These are phyloP conservation scores for Saprolegnia parasitica DNA, from an alignment of 352 stramenopile species.

Conservation along the genomic window DNA sequence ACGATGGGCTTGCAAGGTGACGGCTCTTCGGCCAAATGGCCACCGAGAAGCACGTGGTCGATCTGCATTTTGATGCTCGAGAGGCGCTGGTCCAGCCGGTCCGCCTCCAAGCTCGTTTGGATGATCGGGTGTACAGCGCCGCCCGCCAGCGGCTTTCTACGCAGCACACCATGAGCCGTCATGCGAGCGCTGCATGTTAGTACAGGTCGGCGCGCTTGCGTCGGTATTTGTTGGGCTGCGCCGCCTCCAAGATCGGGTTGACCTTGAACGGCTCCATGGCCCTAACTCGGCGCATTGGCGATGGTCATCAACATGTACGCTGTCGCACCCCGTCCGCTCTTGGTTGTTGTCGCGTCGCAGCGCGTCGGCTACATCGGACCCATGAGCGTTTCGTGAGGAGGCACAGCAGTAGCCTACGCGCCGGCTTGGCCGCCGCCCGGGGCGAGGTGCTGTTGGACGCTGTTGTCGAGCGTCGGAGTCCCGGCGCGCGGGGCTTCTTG, in stretches of 20 bases:
- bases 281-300: background rate
- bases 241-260: background rate
- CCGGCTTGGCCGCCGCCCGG: background rate
- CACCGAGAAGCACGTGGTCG: slow-evolving; percentile 26
- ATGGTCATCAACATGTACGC: no score
- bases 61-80: slow-evolving; percentile 26
- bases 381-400: background rate
- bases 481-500: background rate
- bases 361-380: background rate
- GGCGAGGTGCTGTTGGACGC: background rate
- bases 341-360: background rate
- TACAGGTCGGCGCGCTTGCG: slow-evolving; percentile 20
- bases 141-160: slow-evolving; percentile 11
- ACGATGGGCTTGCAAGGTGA: background rate
- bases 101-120: slow-evolving; percentile 21
- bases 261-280: slow-evolving; percentile 9
- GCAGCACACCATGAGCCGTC: background rate
- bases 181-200: background rate
- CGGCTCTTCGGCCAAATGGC: slow-evolving; percentile 5
- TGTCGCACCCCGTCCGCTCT: background rate
- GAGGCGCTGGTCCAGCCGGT: slow-evolving; percentile 21
- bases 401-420: background rate
- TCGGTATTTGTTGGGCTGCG: slow-evolving; percentile 13
- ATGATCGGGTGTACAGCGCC: slow-evolving; percentile 17
- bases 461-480: background rate